Conservation (phyloP, 495 filamentous ascomycete species). For the Lasiosphaeris hirsuta region DNA sequence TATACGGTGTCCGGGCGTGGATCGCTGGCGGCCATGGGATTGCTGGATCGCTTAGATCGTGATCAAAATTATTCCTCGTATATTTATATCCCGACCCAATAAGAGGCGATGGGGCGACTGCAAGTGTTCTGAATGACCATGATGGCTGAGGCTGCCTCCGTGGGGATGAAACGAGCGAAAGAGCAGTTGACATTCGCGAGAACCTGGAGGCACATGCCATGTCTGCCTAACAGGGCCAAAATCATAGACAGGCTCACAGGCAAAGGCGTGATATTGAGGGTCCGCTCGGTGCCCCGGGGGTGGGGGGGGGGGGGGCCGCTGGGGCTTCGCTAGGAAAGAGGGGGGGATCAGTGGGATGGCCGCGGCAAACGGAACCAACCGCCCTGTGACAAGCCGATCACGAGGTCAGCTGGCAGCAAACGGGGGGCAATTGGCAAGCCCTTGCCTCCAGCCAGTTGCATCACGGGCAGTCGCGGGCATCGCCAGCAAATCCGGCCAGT, state of each 20-base stretch:
- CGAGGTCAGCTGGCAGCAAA: constrained; percentile 28
- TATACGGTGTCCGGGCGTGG: background rate
- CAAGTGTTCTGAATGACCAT: background rate
- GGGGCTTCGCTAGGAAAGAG: background rate
- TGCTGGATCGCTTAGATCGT: background rate
- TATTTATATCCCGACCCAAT: background rate
- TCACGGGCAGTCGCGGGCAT: background rate
- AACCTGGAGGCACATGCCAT: background rate
- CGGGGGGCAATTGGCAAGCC: constrained; percentile 9
- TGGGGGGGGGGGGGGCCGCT: too few relatives aligned
- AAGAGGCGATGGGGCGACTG: background rate
- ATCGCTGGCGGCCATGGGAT: background rate
- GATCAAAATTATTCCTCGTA: background rate
- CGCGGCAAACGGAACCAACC: constrained; percentile 26
- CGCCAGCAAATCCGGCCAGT: constrained; percentile 21
- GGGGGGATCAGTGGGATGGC: constrained; percentile 7
- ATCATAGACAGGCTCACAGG: background rate
- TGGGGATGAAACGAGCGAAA: background rate
- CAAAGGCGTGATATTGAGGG: constrained; percentile 18
- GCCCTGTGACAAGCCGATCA: constrained; percentile 27
- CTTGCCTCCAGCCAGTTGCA: constrained; percentile 7
- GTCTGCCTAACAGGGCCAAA: too few relatives aligned
- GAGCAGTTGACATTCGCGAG: background rate
- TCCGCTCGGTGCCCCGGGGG: background rate
- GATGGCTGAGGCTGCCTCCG: too few relatives aligned